Evolutionary conservation across 2,329 filamentous ascomycete species (phyloP), one percentile per base, ranked within the genome.

Genomic region (Harringtonia lauricola): DNA sequence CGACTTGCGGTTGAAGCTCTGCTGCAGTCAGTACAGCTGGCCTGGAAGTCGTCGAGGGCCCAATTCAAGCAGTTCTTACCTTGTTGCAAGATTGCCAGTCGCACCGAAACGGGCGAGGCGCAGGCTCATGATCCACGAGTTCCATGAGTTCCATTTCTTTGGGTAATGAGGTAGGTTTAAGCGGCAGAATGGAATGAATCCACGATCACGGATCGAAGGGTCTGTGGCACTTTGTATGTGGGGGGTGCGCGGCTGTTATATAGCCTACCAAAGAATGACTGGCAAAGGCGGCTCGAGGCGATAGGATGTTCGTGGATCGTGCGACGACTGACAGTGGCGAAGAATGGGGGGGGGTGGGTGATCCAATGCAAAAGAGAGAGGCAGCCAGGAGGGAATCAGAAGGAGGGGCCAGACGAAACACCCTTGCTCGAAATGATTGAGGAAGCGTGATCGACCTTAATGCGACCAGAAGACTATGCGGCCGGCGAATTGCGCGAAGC

Each of bases 1-100:
- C 17, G 80, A 83, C 60, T 83, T 83, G 54, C 80, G 71, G 61
- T 83, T 83, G 66, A 84, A 84, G 62, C 76, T 80, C 80, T 83
- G 52, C n/a, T 35, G 8, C 24, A 30, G 39, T 41, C 17, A 42
- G 34, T 15, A 9, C 10, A 8, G 9, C 5, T 31, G 17, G n/a
- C n/a, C n/a, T n/a, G n/a, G n/a, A n/a, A n/a, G n/a, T n/a, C n/a
- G n/a, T n/a, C n/a, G n/a, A n/a, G n/a, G 12, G 9, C 18, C 8
- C 21, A 33, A 24, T 17, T 9, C 19, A 30, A 35, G 41, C 34
- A 19, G 33, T n/a, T n/a, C n/a, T 46, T 60, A 81, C 76, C 68
- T 81, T 81, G 54, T 65, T 72, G 59, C 77, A 81, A 19, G 64
- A 61, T 49, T 74, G 64, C 77, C 77, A 81, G 53, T 78, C 72